These are phyloP conservation scores for Fusarium anguioides DNA, from an alignment of 2,329 filamentous ascomycete genomes.

Conservation along the genomic window DNA sequence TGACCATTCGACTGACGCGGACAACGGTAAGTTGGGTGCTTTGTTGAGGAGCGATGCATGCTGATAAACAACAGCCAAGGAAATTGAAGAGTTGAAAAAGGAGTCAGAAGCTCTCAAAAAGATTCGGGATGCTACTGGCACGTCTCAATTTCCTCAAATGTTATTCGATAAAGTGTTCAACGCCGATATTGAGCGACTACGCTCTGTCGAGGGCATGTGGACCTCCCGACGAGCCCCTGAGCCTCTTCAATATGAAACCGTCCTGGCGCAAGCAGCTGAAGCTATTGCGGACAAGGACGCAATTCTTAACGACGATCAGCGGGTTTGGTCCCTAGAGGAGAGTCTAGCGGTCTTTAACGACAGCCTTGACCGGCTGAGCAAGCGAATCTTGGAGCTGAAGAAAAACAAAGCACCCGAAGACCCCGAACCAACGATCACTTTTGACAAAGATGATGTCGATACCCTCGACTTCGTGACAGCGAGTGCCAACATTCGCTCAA, in stretches of 20 bases:
- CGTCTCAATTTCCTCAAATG: slow-evolving; percentile 77
- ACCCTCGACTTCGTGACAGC: slow-evolving; percentile 95
- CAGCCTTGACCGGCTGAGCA: slow-evolving; percentile 81
- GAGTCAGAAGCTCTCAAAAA: slow-evolving; percentile 86
- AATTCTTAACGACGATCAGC: slow-evolving; percentile 75
- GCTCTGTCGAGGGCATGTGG: slow-evolving; percentile 97
- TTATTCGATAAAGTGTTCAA: slow-evolving; percentile 95
- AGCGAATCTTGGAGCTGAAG: slow-evolving; percentile 75
- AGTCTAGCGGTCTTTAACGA: slow-evolving; percentile 89
- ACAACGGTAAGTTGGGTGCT: slow-evolving; percentile 70
- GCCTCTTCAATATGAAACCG: slow-evolving; percentile 73
- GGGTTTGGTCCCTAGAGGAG: slow-evolving; percentile 82
- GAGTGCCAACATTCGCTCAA: slow-evolving; percentile 88
- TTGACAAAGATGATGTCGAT: slow-evolving; percentile 97
- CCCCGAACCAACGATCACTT: slow-evolving; percentile 76
- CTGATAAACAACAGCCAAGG: slow-evolving; percentile 61
- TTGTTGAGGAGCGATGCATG: neutral
- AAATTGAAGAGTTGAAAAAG: slow-evolving; percentile 87
- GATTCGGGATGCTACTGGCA: slow-evolving; percentile 85
- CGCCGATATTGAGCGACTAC: slow-evolving; percentile 82
- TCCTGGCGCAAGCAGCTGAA: slow-evolving; percentile 64
- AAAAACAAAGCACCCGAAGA: slow-evolving; percentile 58
- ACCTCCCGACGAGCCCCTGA: slow-evolving; percentile 81
- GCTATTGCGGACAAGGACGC: slow-evolving; percentile 64
- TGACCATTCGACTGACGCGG: slow-evolving; percentile 81